Evolutionary conservation across 2,329 filamentous ascomycete genomes (phyloP), one percentile per base, ranked within the genome.

Genomic region (Colletotrichum graminicola): DNA sequence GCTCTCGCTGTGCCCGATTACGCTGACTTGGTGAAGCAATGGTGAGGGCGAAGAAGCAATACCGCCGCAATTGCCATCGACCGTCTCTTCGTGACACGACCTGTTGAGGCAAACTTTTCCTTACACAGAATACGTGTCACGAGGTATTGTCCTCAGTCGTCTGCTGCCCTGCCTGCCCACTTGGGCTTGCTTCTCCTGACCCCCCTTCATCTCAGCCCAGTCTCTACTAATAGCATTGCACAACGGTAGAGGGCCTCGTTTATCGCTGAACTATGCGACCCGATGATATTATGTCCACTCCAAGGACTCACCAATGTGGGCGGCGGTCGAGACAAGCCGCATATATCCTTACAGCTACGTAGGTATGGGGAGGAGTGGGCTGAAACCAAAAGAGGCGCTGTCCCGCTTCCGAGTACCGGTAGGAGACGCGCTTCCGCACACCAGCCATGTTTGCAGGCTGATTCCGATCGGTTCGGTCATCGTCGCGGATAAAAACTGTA

Each of bases 11-110:
- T 16, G 6, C 34, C 11, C 34, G 12, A 26, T 18, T 34, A 39
- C 34, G 34, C n/a, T 10, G 26, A 41, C 54, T n/a, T 45, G 39
- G 6, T 60, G 57, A 60, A 47, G 39, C 57, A 32, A 12, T 32
- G 10, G 57, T 23, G 23, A 45, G 23, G 39, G 57, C n/a, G 26
- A 60, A 60, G 18, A 60, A 60, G 57, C 57, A 60, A 60, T 12
- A 60, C 1, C 11, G 36, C 39, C 39, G 29, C 7, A 18, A 26
- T 32, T 34, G 23, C 29, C 26, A 26, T 41, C 32, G 5, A 26
- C n/a, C 34, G 6, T 43, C 16, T 34, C 26, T 10, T 57, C 34
- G 39, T 60, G 23, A 4, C 39, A 60, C 18, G 36, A 16, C 23
- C 23, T 32, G 39, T 60, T 8, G 23, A 59, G 29, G 18, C 16